Conservation (phyloP, 2,329 filamentous ascomycete species). For the Paecilomyces sp. region DNA sequence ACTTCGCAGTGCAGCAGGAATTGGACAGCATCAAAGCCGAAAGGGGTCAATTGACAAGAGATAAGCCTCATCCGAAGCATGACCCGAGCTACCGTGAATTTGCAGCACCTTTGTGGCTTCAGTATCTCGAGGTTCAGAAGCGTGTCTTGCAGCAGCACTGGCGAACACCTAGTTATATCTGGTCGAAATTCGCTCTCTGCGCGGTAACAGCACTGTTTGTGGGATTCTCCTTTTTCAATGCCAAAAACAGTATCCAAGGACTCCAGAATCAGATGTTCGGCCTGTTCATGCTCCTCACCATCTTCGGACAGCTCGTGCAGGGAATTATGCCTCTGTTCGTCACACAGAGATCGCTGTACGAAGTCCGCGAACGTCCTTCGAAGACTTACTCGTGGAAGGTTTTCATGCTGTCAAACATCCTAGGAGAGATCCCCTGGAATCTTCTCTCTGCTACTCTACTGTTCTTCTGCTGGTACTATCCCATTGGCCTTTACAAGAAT, state of each 20-base stretch:
- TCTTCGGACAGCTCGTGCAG: constrained; percentile 58
- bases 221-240: constrained; percentile 73
- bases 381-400: constrained; percentile 69
- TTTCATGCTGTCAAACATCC: constrained; percentile 64
- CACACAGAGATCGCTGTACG: constrained; percentile 52
- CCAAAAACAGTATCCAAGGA: constrained; percentile 67
- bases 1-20: constrained; percentile 46
- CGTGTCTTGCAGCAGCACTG: constrained; percentile 90
- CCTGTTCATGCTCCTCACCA: constrained; percentile 77
- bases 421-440: constrained; percentile 65
- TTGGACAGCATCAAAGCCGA: constrained; percentile 43
- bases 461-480: constrained; percentile 63
- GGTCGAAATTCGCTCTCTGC: constrained; percentile 68
- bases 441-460: constrained; percentile 56
- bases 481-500: constrained; percentile 43
- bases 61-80: too few relatives aligned
- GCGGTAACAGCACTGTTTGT: constrained; percentile 65
- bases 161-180: constrained; percentile 84
- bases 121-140: constrained; percentile 59
- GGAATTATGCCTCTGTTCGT: constrained; percentile 55
- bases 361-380: constrained; percentile 54
- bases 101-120: constrained; percentile 63
- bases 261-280: constrained; percentile 87
- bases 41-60: constrained; percentile 15
- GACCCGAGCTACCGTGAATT: constrained; percentile 62